Evolutionary conservation across 805 yeast genomes (phyloP).

Genomic region (Saccharomycopsis sp.): DNA sequence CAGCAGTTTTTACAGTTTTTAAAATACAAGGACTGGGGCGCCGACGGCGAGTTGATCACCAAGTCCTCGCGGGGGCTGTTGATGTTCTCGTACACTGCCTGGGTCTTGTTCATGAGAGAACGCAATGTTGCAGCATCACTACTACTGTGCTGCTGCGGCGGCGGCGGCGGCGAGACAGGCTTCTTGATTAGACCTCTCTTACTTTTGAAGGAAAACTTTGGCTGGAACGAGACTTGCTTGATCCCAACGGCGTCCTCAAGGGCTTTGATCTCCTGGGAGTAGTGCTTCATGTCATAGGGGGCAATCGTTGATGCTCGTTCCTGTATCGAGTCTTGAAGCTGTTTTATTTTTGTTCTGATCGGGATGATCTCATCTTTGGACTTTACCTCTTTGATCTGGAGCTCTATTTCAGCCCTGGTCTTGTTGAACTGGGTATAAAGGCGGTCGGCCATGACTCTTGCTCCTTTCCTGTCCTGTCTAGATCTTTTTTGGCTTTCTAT

Average conservation of each 20-base stretch:
- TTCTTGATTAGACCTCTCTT: not conserved
- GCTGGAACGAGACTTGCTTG: slow-evolving; percentile 2
- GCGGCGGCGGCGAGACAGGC: not conserved
- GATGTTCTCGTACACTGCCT: not conserved
- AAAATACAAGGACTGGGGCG: slow-evolving; percentile 1
- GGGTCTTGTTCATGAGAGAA: not conserved
- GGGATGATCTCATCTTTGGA: not conserved
- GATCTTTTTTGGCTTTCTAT: too few relatives aligned
- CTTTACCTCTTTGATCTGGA: too few relatives aligned
- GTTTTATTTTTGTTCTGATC: not conserved
- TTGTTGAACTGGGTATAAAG: too few relatives aligned
- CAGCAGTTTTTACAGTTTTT: not conserved
- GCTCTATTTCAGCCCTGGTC: too few relatives aligned
- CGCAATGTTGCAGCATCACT: not conserved
- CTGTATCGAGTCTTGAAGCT: not conserved
- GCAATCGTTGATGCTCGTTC: not conserved
- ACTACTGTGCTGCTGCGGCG: not conserved
- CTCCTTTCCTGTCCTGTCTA: too few relatives aligned
- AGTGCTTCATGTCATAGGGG: slow-evolving; percentile 6
- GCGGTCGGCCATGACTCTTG: too few relatives aligned
- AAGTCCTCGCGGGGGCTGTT: not conserved
- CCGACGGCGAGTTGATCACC: not conserved
- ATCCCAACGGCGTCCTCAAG: slow-evolving; percentile 1
- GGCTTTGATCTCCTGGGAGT: slow-evolving; percentile 4
- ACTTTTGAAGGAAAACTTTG: slow-evolving; percentile 5